phyloP scores from a whole-genome alignment of 495 filamentous ascomycete genomes.

The Neurospora sp. region DNA sequence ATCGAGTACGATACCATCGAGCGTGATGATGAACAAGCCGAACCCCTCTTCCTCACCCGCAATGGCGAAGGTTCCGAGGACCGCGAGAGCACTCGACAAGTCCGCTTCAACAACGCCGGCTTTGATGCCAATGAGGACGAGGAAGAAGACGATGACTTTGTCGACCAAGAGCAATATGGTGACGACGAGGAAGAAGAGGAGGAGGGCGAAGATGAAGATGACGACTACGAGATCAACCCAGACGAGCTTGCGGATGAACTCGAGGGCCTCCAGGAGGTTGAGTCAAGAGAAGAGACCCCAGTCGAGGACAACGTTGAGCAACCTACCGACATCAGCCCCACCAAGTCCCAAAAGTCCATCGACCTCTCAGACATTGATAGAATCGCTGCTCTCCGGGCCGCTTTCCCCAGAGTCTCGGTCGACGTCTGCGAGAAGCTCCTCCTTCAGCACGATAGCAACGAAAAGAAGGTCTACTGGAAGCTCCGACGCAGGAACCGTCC shows the following conservation, averaged over 20 bases:
- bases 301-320: not conserved
- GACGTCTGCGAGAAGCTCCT: slow-evolving; percentile 20
- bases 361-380: slow-evolving; percentile 17
- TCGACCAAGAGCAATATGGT: slow-evolving; percentile 6
- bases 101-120: slow-evolving; percentile 10
- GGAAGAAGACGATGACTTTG: slow-evolving; percentile 3
- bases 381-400: slow-evolving; percentile 21
- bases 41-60: slow-evolving; percentile 27
- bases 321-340: not conserved
- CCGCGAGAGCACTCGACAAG: slow-evolving; percentile 14
- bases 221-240: slow-evolving; percentile 10
- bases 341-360: not conserved
- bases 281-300: not conserved
- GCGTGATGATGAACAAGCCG: slow-evolving; percentile 16
- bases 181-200: slow-evolving; percentile 23
- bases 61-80: slow-evolving; percentile 23
- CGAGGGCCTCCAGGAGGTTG: not conserved
- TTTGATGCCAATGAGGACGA: slow-evolving; percentile 12
- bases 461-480: slow-evolving; percentile 5
- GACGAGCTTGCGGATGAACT: slow-evolving; percentile 10
- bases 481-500: slow-evolving; percentile 6
- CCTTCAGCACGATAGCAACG: slow-evolving; percentile 3
- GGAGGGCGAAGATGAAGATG: slow-evolving; percentile 15
- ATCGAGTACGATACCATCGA: slow-evolving; percentile 34
- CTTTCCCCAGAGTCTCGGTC: slow-evolving; percentile 23